Evolutionary conservation across 768 basidiomycete genomes (phyloP).

Genomic region (Termitomyces sp.): DNA sequence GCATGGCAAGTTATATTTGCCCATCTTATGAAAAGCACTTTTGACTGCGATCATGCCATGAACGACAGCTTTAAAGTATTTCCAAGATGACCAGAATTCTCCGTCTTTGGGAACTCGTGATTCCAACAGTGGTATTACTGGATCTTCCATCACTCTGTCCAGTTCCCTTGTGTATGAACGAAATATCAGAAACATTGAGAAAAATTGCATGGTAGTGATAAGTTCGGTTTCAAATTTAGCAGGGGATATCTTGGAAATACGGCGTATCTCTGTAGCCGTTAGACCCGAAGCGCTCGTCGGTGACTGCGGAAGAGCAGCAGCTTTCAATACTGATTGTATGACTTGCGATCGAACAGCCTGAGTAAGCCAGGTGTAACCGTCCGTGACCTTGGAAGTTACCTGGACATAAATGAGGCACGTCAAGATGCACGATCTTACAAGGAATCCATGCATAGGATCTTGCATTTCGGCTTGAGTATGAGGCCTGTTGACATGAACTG

Average conservation of each 20-base stretch:
- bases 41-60: background rate
- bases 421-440: background rate
- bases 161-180: conserved; percentile 2
- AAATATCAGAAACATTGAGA: background rate
- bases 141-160: conserved; percentile 1
- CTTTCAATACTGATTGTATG: conserved; percentile 1
- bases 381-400: background rate
- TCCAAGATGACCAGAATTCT: background rate
- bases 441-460: background rate
- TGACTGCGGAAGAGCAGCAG: background rate
- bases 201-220: background rate
- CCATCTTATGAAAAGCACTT: background rate
- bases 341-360: conserved; percentile 3
- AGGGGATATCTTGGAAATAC: background rate
- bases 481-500: background rate
- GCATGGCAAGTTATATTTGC: background rate
- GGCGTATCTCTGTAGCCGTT: background rate
- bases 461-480: background rate
- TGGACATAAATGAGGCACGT: background rate
- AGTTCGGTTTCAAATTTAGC: background rate
- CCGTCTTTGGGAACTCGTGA: background rate
- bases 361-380: conserved; percentile 6
- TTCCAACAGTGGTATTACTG: background rate
- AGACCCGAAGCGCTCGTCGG: background rate
- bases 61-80: background rate